phyloP scores from a whole-genome alignment of 805 yeast species.

The Yarrowia osloensis region DNA sequence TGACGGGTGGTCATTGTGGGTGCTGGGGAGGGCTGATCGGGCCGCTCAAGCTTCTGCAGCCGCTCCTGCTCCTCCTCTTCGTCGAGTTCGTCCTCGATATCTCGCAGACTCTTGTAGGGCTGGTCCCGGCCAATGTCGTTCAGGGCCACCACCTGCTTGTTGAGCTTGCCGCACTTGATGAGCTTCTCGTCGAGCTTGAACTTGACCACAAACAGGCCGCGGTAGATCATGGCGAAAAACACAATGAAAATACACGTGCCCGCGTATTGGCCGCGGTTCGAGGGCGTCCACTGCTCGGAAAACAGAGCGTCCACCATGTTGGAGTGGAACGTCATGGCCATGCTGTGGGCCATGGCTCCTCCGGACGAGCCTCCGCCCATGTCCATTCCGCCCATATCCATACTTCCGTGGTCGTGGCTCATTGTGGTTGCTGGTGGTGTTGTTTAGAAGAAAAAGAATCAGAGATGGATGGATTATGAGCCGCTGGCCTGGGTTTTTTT shows the following conservation, averaged over 20 bases:
- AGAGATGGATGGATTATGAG: background rate
- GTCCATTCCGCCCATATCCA: constrained; percentile 28
- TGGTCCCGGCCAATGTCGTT: constrained; percentile 31
- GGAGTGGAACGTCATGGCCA: constrained; percentile 39
- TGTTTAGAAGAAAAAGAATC: background rate
- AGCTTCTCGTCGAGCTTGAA: constrained; percentile 32
- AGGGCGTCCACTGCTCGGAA: constrained; percentile 38
- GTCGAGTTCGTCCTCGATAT: constrained; percentile 32
- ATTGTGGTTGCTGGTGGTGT: background rate
- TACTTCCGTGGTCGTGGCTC: constrained; percentile 28
- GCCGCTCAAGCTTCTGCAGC: constrained; percentile 13
- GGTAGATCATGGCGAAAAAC: constrained; percentile 37
- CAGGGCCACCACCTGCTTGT: constrained; percentile 30
- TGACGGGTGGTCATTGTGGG: background rate
- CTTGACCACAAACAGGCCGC: constrained; percentile 34
- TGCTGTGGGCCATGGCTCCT: constrained; percentile 30
- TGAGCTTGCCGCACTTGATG: constrained; percentile 30
- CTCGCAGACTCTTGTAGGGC: constrained; percentile 30
- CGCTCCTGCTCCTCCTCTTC: constrained; percentile 30
- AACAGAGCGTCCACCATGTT: constrained; percentile 35
- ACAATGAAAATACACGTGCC: constrained; percentile 40
- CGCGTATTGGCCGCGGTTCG: constrained; percentile 38
- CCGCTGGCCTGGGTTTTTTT: background rate
- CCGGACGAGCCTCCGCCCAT: constrained; percentile 17
- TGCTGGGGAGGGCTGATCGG: background rate